Evolutionary conservation across 495 filamentous ascomycete species (phyloP).

Genomic region (Aspergillus cavernicola): DNA sequence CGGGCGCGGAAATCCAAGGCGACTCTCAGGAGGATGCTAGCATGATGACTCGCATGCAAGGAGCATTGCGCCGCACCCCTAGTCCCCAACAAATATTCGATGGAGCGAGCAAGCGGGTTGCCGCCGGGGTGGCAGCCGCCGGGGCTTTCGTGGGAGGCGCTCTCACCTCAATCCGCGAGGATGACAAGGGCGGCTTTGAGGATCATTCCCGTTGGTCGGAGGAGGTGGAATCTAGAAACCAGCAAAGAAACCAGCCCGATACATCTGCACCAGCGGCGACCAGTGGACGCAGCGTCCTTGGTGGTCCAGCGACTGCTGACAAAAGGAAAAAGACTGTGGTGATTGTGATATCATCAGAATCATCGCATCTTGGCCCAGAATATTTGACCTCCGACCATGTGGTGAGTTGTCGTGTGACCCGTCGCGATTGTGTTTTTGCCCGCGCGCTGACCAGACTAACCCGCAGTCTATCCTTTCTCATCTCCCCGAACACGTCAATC

Average conservation of each 20-base stretch:
- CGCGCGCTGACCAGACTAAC: constrained; percentile 18
- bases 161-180: constrained; percentile 81
- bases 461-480: constrained; percentile 83
- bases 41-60: constrained; percentile 74
- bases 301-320: constrained; percentile 15
- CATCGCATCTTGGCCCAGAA: constrained; percentile 53
- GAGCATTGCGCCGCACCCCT: constrained; percentile 79
- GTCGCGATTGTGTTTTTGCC: not conserved
- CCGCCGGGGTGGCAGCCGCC: constrained; percentile 78
- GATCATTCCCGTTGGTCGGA: constrained; percentile 85
- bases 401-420: constrained; percentile 47
- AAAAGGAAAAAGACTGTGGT: constrained; percentile 68
- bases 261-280: constrained; percentile 26
- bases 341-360: constrained; percentile 79
- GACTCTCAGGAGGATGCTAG: constrained; percentile 49
- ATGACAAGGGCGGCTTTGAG: constrained; percentile 72
- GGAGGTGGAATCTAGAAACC: constrained; percentile 57
- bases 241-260: constrained; percentile 28
- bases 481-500: constrained; percentile 69
- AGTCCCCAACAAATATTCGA: constrained; percentile 87
- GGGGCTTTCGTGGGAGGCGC: constrained; percentile 72
- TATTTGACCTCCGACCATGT: constrained; percentile 70
- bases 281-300: constrained; percentile 20
- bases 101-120: constrained; percentile 69
- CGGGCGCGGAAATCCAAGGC: constrained; percentile 30